Base-by-base conservation (phyloP, 2,329 filamentous ascomycete genomes). In the Diaporthe sp. region DNA sequence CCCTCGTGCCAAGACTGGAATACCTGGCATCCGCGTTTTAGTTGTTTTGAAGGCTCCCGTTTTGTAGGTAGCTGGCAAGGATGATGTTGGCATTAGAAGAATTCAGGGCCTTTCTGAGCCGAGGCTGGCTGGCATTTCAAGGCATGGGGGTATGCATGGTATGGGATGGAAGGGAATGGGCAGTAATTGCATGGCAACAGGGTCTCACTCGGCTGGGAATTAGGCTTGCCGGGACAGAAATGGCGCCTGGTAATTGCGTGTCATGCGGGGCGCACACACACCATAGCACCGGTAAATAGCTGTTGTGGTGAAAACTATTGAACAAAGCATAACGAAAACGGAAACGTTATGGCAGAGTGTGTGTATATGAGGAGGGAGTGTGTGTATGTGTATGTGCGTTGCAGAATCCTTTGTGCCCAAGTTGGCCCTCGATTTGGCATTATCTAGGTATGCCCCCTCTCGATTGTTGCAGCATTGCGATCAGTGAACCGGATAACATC, bases 261-360 rank as follows among this genome's bases (percentile, higher is more conserved):
- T n/a, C 2, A 60, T 12, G 31, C 19, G 13, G 31, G 55, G 31
- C 10, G 31, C 10, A 58, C 19, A 58, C 19, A 31, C 22, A 12
- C 12, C 10, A 37, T 39, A 19, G 22, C 34, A 39, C 12, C 31
- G 12, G 9, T 61, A 25, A 25, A 42, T 61, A 22, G 31, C 22
- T 42, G 22, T 28, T 62, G 37, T 15, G 58, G n/a, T 67, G 61
- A 25, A 31, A 17, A 49, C 2, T n/a, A 51, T 37, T 17, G 62
- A 67, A 51, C 62, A 67, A 51, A 67, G 62, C 62, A 49, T 13
- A 51, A 49, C 61, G 62, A 9, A 51, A 44, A 67, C 62, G 62
- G 62, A 49, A 67, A 37, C 15, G 4, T 10, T 6, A 9, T 15
- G n/a, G 34, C 57, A 42, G 12, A 42, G 34, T 46, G n/a, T 46